phyloP scores from a whole-genome alignment of 495 filamentous ascomycete species.

The Hypoxylon lienhwacheense region DNA sequence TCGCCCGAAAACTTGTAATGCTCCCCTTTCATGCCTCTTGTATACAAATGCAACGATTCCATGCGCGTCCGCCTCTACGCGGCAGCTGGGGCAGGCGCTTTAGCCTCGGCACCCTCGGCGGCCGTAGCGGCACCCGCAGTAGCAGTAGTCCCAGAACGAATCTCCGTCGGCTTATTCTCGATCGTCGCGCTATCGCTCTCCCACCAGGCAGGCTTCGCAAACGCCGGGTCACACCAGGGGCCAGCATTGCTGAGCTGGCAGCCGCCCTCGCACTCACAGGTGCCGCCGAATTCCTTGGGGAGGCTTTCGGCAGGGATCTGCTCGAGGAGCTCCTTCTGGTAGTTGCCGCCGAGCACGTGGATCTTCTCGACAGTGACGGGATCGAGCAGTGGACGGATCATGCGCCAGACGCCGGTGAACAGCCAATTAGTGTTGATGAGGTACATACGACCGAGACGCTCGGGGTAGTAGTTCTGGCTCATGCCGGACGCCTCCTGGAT shows the following conservation, averaged over 20 bases:
- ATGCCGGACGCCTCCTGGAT: conserved; percentile 68
- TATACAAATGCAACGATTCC: conserved; percentile 16
- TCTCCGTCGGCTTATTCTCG: conserved; percentile 33
- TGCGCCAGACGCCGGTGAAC: conserved; percentile 77
- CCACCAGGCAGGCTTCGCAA: conserved; percentile 72
- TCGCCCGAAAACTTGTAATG: too few species aligned
- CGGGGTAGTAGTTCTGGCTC: conserved; percentile 96
- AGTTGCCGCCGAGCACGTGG: conserved; percentile 78
- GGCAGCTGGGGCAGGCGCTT: conserved; percentile 23
- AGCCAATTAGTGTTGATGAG: conserved; percentile 98
- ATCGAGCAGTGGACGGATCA: conserved; percentile 90
- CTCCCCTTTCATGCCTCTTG: conserved; percentile 18
- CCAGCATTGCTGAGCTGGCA: conserved; percentile 87
- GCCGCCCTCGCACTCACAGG: conserved; percentile 78
- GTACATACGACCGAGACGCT: conserved; percentile 84
- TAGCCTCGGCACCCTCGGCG: conserved; percentile 40
- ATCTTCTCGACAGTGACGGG: conserved; percentile 97
- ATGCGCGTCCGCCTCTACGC: conserved; percentile 17
- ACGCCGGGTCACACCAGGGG: conserved; percentile 85
- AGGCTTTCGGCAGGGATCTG: conserved; percentile 93
- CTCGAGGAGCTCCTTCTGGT: conserved; percentile 77
- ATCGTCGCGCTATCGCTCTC: conserved; percentile 40
- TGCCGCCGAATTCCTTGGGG: conserved; percentile 82
- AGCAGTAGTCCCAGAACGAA: conserved; percentile 22
- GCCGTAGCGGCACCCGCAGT: conserved; percentile 25